Evolutionary conservation across 176 grass and related monocot species (phyloP), one percentile per base, ranked within the genome.

Genomic region (Puccinellia tenuiflora): DNA sequence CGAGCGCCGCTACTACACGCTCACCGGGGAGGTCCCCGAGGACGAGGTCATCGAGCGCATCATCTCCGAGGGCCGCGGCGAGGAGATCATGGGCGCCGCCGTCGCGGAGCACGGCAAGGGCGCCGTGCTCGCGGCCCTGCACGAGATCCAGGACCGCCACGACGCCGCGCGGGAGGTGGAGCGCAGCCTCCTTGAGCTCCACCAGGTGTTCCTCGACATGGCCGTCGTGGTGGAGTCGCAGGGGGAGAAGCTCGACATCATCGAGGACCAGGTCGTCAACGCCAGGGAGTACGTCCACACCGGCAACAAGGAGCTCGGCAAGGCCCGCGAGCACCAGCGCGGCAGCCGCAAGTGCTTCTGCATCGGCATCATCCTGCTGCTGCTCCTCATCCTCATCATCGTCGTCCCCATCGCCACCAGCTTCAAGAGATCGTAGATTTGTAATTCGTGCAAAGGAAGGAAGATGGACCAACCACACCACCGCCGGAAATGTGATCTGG

Each of bases 161-260:
- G 94, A 90, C 87, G 85, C 87, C 4, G 94, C 91, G 20, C 29
- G 87, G 69, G 94, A 97, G 87, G 84, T 97, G 47, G 94, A 97
- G 79, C 78, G 75, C 73, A 97, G 85, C 85, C 85, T 97, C 85
- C 88, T 97, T 28, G 94, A 97, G 89, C 91, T 97, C 70, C 94
- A 97, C 82, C 91, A 93, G 91, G 91, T 97, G 81, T 97, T 97
- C 56, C 45, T 97, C 63, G 91, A 97, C 91, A 97, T 97, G 94
- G 91, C 94, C 52, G 89, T 97, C 78, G 78, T 94, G 85, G 91
- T 97, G 75, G 87, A 97, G 82, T 77, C 82, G 48, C 94, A 97
- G 85, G 94, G 94, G 48, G 91, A 97, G 65, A 83, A 89, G 54
- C 51, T 97, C 50, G 83, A 99, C 62, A 75, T 92, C 87, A 99